Conservation (phyloP, 768 basidiomycete species). For the Calvatia gigantea region DNA sequence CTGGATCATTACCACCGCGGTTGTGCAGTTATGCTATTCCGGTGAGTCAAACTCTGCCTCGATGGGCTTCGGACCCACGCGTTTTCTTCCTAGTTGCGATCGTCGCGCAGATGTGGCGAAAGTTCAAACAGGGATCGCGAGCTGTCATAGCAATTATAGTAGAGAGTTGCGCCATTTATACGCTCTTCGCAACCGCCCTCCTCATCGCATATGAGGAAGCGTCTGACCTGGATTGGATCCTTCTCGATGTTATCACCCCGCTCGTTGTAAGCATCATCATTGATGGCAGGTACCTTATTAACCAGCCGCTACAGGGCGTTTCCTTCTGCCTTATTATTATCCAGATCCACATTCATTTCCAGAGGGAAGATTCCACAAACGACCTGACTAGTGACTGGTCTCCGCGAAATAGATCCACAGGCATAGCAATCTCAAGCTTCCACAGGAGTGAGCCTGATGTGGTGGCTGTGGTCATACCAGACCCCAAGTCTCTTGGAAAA, state of each 20-base stretch:
- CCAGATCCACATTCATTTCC: background rate
- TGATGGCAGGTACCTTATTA: background rate
- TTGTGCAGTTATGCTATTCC: conserved; percentile 4
- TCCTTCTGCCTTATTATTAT: conserved; percentile 7
- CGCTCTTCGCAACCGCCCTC: background rate
- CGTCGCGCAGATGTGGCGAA: background rate
- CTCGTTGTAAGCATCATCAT: background rate
- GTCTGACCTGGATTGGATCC: conserved; percentile 8
- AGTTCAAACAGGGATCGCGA: background rate
- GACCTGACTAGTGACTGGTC: background rate
- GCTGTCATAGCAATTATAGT: background rate
- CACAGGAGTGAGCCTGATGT: too few species aligned
- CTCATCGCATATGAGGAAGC: conserved; percentile 3
- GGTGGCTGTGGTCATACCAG: too few species aligned
- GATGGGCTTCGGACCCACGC: background rate
- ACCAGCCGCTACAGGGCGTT: background rate
- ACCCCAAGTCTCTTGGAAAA: too few species aligned
- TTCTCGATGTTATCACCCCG: conserved; percentile 7
- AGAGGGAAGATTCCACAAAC: background rate
- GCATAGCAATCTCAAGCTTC: background rate
- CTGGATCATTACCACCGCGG: background rate
- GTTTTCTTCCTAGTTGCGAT: background rate
- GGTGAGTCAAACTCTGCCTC: background rate
- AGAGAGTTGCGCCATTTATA: conserved; percentile 10
- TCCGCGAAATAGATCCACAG: background rate